Evolutionary conservation across 371 early-diverging fungal species (phyloP).

Genomic region (Amoeboaphelidium protococcarum): DNA sequence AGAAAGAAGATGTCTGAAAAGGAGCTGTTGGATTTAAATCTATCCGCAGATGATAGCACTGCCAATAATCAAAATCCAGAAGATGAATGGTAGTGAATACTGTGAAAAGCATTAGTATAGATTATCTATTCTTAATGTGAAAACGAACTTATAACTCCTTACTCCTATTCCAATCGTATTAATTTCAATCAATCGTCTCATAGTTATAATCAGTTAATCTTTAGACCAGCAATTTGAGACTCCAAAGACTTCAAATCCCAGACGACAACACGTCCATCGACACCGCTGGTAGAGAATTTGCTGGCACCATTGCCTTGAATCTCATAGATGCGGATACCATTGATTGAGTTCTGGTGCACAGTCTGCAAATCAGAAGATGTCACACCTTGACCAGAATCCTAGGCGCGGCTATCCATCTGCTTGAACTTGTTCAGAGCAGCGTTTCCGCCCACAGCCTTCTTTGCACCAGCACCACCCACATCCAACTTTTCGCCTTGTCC

Average conservation of each 20-base stretch:
- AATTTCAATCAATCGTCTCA: too few species aligned
- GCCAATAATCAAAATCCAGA: too few species aligned
- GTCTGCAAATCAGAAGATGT: slow-evolving; percentile 29
- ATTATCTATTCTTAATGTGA: too few species aligned
- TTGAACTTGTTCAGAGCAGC: slow-evolving; percentile 62
- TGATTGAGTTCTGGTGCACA: slow-evolving; percentile 88
- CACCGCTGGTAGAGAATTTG: slow-evolving; percentile 49
- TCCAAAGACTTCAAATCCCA: slow-evolving; percentile 23
- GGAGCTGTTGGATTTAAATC: too few species aligned
- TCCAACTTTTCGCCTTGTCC: slow-evolving; percentile 41
- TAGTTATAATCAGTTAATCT: background rate
- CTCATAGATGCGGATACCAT: slow-evolving; percentile 27
- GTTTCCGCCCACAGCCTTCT: slow-evolving; percentile 12
- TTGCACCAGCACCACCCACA: slow-evolving; percentile 27
- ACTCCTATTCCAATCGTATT: too few species aligned
- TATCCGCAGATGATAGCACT: too few species aligned
- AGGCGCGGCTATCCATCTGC: slow-evolving; percentile 76
- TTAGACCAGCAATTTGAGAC: background rate
- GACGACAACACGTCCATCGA: slow-evolving; percentile 71
- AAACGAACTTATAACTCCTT: too few species aligned
- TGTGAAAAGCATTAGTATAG: too few species aligned
- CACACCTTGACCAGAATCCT: slow-evolving; percentile 8
- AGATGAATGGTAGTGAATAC: too few species aligned
- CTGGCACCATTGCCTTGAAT: slow-evolving; percentile 27
- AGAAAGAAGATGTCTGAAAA: too few species aligned